Percentiles rank a stretch among this genome's conserved stretches.
Evolutionary conservation across 192 early-diverging fungal genomes (phyloP).

Genomic region (Chytriomyces hyalinus): DNA sequence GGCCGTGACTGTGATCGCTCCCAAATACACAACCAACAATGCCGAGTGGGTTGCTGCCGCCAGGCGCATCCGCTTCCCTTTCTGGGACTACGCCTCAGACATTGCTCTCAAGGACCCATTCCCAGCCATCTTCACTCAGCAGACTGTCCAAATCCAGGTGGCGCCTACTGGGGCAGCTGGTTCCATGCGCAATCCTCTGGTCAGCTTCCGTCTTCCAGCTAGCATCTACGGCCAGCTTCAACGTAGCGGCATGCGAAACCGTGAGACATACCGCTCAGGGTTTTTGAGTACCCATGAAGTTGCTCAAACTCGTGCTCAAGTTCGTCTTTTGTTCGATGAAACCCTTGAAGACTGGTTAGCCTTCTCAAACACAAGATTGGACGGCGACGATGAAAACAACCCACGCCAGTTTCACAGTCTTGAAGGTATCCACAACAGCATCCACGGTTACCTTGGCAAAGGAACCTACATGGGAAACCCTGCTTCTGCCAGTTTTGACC

Average conservation of each 20-base stretch:
- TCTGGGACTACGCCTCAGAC: slow-evolving; percentile 1
- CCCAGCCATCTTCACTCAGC: not conserved
- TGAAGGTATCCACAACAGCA: not conserved
- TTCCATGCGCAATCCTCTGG: not conserved
- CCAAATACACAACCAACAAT: not conserved
- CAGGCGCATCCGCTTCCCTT: not conserved
- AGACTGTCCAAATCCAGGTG: not conserved
- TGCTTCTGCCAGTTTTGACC: not conserved
- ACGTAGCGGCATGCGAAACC: not conserved
- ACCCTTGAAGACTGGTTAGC: not conserved
- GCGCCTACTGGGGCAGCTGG: not conserved
- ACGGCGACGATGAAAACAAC: not conserved
- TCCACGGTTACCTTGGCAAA: not conserved
- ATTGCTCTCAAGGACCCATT: not conserved
- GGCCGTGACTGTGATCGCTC: not conserved
- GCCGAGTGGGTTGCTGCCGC: not conserved
- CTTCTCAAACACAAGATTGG: not conserved
- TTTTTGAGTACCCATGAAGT: too few species aligned
- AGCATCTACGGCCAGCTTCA: too few species aligned
- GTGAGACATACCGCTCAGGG: not conserved
- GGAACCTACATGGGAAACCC: not conserved
- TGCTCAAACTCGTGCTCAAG: not conserved
- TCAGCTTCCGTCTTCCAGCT: not conserved
- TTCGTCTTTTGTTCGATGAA: not conserved
- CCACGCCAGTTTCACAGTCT: not conserved